Conservation (phyloP, 345 rosid genomes). For the Eucalyptus curtisii region DNA sequence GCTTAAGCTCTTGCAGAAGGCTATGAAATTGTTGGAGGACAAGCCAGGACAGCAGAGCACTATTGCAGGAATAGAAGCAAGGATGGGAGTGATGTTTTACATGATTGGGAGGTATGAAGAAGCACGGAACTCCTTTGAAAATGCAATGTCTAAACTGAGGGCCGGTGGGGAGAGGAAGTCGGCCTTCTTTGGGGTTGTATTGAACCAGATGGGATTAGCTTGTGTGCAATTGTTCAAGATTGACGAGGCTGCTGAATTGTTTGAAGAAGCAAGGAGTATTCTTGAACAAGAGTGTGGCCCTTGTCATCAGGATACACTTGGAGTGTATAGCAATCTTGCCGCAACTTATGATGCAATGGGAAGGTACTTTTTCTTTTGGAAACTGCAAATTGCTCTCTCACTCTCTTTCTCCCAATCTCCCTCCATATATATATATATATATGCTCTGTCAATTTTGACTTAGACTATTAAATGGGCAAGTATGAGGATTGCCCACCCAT, state of each 20-base stretch:
- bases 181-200: conserved; percentile 87
- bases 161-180: conserved; percentile 92
- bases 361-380: conserved; percentile 37
- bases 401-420: background rate
- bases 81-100: conserved; percentile 98
- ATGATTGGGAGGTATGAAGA: conserved; percentile 86
- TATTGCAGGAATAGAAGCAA: conserved; percentile 92
- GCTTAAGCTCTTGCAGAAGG: conserved; percentile 81
- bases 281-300: conserved; percentile 92
- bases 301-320: conserved; percentile 95
- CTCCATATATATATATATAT: too few relatives aligned
- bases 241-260: conserved; percentile 89
- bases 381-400: background rate
- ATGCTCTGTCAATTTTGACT: background rate
- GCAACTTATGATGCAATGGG: conserved; percentile 99
- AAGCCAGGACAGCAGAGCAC: conserved; percentile 98
- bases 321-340: conserved; percentile 94
- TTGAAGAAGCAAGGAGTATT: conserved; percentile 84
- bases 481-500: background rate
- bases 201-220: conserved; percentile 99
- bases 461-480: background rate
- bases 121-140: conserved; percentile 75
- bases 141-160: conserved; percentile 74
- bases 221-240: conserved; percentile 96
- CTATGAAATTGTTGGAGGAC: conserved; percentile 89